Evolutionary conservation across 1,284 basidiomycete genomes (phyloP).

Genomic region (Dichomitus squalens): DNA sequence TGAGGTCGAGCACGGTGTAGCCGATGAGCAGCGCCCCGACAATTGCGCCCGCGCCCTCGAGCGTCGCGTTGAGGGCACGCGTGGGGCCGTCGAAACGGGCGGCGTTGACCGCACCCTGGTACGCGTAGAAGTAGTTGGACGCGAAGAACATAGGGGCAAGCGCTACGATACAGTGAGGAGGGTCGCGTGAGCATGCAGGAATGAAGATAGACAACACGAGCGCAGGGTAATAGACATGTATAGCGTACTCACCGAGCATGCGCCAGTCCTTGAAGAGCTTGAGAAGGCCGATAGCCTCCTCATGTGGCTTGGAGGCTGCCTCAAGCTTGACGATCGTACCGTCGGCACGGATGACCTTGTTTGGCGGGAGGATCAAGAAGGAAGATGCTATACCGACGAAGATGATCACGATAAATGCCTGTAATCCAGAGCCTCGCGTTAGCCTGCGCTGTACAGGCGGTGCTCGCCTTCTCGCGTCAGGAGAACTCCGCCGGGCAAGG

Average conservation of each 20-base stretch:
- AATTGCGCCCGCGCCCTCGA: slow-evolving; percentile 44
- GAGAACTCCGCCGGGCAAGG: not conserved
- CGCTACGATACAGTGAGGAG: slow-evolving; percentile 22
- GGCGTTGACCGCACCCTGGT: slow-evolving; percentile 42
- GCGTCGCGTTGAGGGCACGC: slow-evolving; percentile 43
- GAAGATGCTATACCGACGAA: slow-evolving; percentile 42
- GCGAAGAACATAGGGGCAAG: slow-evolving; percentile 46
- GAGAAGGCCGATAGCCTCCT: slow-evolving; percentile 37
- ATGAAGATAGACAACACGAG: not conserved
- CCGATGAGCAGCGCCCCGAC: slow-evolving; percentile 46
- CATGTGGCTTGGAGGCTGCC: slow-evolving; percentile 35
- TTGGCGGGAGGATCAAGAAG: slow-evolving; percentile 40
- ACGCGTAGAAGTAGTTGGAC: slow-evolving; percentile 45
- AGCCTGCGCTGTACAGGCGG: not conserved
- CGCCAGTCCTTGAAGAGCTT: slow-evolving; percentile 42
- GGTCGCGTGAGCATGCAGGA: not conserved
- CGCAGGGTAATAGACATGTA: not conserved
- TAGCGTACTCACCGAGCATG: slow-evolving; percentile 31
- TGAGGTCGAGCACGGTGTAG: slow-evolving; percentile 40
- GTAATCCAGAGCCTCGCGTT: not conserved
- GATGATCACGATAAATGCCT: slow-evolving; percentile 46
- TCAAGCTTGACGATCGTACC: slow-evolving; percentile 42
- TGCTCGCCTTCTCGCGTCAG: not conserved
- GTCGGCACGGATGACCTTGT: slow-evolving; percentile 41
- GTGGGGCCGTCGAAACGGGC: slow-evolving; percentile 42